A percentile compares a stretch with the other conserved stretches of the same genome.
Conservation (phyloP, 1,139 yeast genomes). For the Insectozyma bohioensis region DNA sequence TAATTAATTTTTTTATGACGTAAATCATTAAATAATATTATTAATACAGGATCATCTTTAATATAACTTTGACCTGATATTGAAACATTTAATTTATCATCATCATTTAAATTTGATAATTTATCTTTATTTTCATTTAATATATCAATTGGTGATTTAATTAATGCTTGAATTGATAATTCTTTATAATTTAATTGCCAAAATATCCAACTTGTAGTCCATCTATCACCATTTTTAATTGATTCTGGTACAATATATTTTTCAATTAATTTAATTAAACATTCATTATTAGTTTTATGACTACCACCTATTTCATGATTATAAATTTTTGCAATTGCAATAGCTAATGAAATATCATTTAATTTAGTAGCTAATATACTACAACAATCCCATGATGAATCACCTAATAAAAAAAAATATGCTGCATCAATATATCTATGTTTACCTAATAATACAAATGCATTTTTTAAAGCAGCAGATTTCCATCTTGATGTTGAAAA, state of each 20-base stretch:
- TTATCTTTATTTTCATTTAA: slow-evolving; percentile 23
- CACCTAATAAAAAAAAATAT: slow-evolving; percentile 82
- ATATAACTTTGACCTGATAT: slow-evolving; percentile 47
- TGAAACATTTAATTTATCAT: slow-evolving; percentile 18
- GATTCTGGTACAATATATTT: slow-evolving; percentile 59
- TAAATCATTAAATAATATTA: slow-evolving; percentile 62
- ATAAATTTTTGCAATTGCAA: slow-evolving; percentile 77
- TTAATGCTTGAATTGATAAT: slow-evolving; percentile 62
- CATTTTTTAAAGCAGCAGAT: slow-evolving; percentile 88
- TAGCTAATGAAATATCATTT: slow-evolving; percentile 67
- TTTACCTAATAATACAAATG: slow-evolving; percentile 84
- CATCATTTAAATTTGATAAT: slow-evolving; percentile 22
- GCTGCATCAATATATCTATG: slow-evolving; percentile 90
- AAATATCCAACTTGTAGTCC: slow-evolving; percentile 81
- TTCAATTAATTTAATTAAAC: slow-evolving; percentile 50
- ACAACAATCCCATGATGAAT: slow-evolving; percentile 71
- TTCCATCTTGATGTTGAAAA: slow-evolving; percentile 75
- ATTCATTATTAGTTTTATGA: slow-evolving; percentile 16
- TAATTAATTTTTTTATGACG: slow-evolving; percentile 51
- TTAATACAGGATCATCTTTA: slow-evolving; percentile 80
- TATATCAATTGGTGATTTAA: slow-evolving; percentile 53
- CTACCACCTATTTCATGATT: slow-evolving; percentile 21
- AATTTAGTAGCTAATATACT: slow-evolving; percentile 68
- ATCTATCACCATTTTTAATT: slow-evolving; percentile 64
- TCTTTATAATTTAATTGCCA: slow-evolving; percentile 62